Evolutionary conservation across 768 basidiomycete genomes (phyloP).

Genomic region (Mycena polygramma): DNA sequence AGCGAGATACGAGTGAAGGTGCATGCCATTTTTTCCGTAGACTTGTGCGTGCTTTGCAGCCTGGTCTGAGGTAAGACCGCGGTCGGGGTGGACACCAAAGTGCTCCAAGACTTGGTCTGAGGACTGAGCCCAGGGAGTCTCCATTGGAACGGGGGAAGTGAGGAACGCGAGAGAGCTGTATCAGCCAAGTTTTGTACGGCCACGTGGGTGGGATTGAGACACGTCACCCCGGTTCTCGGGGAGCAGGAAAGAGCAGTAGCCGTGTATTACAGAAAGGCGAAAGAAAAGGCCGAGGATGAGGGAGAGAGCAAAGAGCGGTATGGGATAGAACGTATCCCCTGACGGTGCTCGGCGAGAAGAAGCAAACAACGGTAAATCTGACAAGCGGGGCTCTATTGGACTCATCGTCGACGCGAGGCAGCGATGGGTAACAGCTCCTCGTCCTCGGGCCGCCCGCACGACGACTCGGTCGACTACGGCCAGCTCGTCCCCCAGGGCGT

Average conservation of each 20-base stretch:
- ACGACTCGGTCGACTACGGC: slow-evolving; percentile 89
- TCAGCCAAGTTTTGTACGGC: slow-evolving; percentile 19
- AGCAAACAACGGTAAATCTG: neutral
- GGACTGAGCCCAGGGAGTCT: slow-evolving; percentile 84
- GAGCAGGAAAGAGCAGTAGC: neutral
- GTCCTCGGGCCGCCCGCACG: slow-evolving; percentile 82
- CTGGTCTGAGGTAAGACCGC: slow-evolving; percentile 76
- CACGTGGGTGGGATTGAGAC: slow-evolving; percentile 31
- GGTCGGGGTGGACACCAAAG: slow-evolving; percentile 73
- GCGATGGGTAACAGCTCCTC: slow-evolving; percentile 88
- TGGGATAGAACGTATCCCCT: neutral
- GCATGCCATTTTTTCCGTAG: slow-evolving; percentile 88
- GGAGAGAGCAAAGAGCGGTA: neutral
- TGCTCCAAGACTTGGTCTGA: slow-evolving; percentile 78
- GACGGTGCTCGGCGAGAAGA: neutral
- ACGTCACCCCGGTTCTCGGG: slow-evolving; percentile 26
- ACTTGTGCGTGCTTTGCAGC: slow-evolving; percentile 79
- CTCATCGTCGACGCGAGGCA: slow-evolving; percentile 5
- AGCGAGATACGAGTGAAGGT: slow-evolving; percentile 34
- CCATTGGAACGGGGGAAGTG: slow-evolving; percentile 57
- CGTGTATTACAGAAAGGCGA: neutral
- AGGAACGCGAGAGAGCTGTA: slow-evolving; percentile 26
- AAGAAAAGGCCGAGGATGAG: neutral
- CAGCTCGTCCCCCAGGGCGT: slow-evolving; percentile 85
- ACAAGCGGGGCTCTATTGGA: neutral